Percentiles rank a stretch among this genome's conserved stretches.
These are phyloP conservation scores for Carex myosuroides DNA, from an alignment of 176 grass and related monocot genomes.

Conservation along the genomic window DNA sequence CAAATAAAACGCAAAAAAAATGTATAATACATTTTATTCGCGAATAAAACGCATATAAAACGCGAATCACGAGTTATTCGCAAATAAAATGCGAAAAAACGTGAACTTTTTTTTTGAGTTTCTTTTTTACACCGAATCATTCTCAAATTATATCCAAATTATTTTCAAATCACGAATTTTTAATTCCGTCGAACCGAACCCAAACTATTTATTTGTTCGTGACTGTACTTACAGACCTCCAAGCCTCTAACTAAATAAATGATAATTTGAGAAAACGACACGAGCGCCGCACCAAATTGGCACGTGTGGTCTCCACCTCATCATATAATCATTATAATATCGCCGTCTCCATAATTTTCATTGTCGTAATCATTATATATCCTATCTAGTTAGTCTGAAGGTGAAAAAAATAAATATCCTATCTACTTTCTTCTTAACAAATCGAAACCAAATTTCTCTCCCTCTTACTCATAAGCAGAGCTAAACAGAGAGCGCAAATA, in stretches of 20 bases:
- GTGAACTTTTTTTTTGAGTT: no score
- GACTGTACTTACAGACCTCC: no score
- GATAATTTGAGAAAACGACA: not conserved
- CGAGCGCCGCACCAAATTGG: constrained; percentile 18
- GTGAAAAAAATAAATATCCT: not conserved
- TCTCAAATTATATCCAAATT: no score
- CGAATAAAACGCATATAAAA: no score
- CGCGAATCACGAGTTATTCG: no score
- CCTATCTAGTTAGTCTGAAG: not conserved
- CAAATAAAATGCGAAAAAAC: no score
- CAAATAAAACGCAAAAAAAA: no score
- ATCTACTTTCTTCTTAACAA: not conserved
- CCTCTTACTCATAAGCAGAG: not conserved
- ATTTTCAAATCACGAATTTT: no score
- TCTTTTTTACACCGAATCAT: no score
- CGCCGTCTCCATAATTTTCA: not conserved
- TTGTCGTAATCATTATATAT: constrained; percentile 5
- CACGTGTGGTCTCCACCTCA: constrained; percentile 23
- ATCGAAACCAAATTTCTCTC: not conserved
- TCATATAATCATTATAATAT: constrained; percentile 1
- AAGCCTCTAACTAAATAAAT: not conserved
- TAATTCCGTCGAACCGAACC: no score
- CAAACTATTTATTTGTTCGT: no score
- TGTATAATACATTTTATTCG: no score
- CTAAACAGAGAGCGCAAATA: not conserved